Evolutionary conservation across 2,329 filamentous ascomycete genomes (phyloP).

Genomic region (Trichophyton schoenleinii): DNA sequence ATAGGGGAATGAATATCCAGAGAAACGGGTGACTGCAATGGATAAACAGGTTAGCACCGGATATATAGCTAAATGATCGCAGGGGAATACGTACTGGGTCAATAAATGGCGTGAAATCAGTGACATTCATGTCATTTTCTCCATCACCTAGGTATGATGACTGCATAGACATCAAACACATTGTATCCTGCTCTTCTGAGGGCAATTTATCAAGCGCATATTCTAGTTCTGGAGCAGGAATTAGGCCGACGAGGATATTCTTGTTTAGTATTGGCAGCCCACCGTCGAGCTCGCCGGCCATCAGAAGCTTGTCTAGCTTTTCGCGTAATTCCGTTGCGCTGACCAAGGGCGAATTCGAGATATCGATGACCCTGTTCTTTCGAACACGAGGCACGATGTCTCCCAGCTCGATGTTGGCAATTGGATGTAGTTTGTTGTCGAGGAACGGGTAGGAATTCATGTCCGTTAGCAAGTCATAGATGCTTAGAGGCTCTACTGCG

Average conservation of each 20-base stretch:
- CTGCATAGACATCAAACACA: constrained; percentile 70
- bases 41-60: constrained; percentile 4
- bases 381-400: constrained; percentile 72
- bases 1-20: constrained; percentile 82
- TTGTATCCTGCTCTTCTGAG: constrained; percentile 50
- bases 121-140: constrained; percentile 49
- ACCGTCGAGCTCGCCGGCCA: constrained; percentile 79
- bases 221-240: constrained; percentile 86
- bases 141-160: constrained; percentile 47
- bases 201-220: constrained; percentile 76
- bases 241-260: constrained; percentile 71
- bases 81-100: constrained; percentile 56
- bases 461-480: constrained; percentile 90
- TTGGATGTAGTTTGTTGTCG: constrained; percentile 87
- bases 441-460: constrained; percentile 97
- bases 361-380: constrained; percentile 72
- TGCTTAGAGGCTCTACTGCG: constrained; percentile 83
- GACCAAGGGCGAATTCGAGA: constrained; percentile 68
- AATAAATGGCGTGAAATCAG: constrained; percentile 82
- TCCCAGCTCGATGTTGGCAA: constrained; percentile 76
- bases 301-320: constrained; percentile 71
- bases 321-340: constrained; percentile 61
- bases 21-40: constrained; percentile 58
- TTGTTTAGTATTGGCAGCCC: constrained; percentile 76
- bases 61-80: not conserved